These are phyloP conservation scores for Acorus calamus DNA, from an alignment of 106 monocot genomes.

Conservation along the genomic window DNA sequence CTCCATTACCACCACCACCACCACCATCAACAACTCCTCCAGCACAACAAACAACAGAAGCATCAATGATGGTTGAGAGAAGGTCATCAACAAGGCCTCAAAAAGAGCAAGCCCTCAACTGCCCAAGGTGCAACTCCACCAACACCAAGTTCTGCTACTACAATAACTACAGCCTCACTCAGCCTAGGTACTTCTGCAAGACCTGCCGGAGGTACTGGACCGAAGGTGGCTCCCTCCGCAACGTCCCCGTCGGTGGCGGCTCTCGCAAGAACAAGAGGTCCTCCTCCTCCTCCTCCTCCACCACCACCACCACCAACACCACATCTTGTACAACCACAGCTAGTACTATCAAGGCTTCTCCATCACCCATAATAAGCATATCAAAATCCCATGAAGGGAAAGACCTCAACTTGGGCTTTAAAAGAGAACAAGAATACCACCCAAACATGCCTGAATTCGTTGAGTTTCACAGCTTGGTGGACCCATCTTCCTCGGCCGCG, in stretches of 20 bases:
- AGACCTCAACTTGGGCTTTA: conserved; percentile 27
- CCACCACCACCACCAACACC: conserved; percentile 2
- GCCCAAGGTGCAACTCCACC: conserved; percentile 60
- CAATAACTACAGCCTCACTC: conserved; percentile 83
- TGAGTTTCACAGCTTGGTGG: too few species aligned
- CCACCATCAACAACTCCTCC: background rate
- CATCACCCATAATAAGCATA: conserved; percentile 5
- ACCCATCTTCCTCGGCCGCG: conserved; percentile 6
- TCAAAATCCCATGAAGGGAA: conserved; percentile 41
- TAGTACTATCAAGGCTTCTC: background rate
- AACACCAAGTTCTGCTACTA: conserved; percentile 85
- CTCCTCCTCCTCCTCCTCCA: conserved; percentile 13
- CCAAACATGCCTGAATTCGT: too few species aligned
- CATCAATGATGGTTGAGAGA: conserved; percentile 32
- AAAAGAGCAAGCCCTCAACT: conserved; percentile 51
- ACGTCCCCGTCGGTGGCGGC: conserved; percentile 67
- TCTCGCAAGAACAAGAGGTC: conserved; percentile 63
- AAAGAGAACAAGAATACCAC: background rate
- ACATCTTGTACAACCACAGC: conserved; percentile 1
- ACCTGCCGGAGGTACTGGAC: conserved; percentile 74
- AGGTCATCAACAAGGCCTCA: conserved; percentile 22
- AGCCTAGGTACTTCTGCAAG: conserved; percentile 78
- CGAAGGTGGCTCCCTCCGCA: conserved; percentile 61
- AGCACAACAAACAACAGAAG: conserved; percentile 3
- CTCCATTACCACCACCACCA: background rate